These are phyloP conservation scores for Aspergillus cejpii DNA, from an alignment of 2,329 filamentous ascomycete genomes.

Conservation along the genomic window DNA sequence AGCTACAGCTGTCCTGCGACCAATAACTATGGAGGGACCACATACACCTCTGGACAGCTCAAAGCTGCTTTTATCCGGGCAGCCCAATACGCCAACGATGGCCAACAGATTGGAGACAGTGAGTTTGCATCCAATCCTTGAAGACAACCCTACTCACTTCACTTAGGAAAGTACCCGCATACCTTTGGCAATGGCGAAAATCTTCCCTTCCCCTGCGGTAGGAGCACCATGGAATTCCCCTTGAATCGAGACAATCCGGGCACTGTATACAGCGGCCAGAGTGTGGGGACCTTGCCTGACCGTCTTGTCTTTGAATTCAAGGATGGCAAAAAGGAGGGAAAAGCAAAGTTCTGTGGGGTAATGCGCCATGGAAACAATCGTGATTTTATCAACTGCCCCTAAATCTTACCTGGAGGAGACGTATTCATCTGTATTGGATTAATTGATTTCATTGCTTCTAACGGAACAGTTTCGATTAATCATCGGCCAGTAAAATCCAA, in stretches of 20 bases:
- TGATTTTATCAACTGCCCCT: not conserved
- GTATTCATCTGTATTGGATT: not conserved
- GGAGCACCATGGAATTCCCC: not conserved
- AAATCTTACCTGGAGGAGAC: not conserved
- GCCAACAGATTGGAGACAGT: not conserved
- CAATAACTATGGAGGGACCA: not conserved
- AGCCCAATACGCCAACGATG: not conserved
- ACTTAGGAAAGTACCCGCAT: constrained; percentile 1
- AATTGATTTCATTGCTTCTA: not conserved
- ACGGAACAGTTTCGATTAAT: not conserved
- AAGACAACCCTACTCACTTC: not conserved
- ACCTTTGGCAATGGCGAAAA: not conserved
- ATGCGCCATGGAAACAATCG: constrained; percentile 1
- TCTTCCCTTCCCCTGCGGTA: not conserved
- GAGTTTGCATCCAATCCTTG: not conserved
- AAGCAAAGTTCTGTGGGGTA: not conserved
- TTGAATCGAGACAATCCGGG: not conserved
- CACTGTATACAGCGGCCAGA: not conserved
- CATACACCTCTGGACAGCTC: not conserved
- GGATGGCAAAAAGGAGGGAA: not conserved
- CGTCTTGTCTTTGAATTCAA: not conserved
- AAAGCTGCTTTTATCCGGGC: not conserved
- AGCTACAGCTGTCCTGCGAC: not conserved
- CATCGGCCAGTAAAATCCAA: not conserved
- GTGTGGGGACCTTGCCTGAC: not conserved